phyloP scores from a whole-genome alignment of 495 filamentous ascomycete genomes.

The Xylaria intraflava region DNA sequence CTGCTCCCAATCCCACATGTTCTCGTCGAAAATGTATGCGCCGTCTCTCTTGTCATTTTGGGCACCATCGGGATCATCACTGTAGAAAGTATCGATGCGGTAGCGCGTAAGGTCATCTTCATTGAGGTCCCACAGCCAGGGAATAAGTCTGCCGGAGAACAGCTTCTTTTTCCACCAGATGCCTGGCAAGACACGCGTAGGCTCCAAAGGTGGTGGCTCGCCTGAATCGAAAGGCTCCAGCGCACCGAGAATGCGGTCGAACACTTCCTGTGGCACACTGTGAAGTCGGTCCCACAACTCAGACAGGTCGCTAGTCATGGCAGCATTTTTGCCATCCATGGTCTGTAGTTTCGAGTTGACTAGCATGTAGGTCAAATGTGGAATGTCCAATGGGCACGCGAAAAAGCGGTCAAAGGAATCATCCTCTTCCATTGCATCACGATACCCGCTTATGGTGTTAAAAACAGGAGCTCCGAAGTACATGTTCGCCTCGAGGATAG shows the following conservation, averaged over 20 bases:
- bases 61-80: not conserved
- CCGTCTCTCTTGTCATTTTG: not conserved
- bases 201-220: not conserved
- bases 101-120: not conserved
- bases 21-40: not conserved
- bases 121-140: slow-evolving; percentile 18
- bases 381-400: not conserved
- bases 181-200: slow-evolving; percentile 10
- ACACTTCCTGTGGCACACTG: slow-evolving; percentile 6
- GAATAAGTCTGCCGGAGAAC: slow-evolving; percentile 12
- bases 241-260: not conserved
- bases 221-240: slow-evolving; percentile 12
- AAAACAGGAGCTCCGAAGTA: not conserved
- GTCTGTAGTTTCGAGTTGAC: not conserved
- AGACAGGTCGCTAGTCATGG: not conserved
- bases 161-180: slow-evolving; percentile 11
- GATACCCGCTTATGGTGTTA: not conserved
- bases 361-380: not conserved
- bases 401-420: not conserved
- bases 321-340: not conserved
- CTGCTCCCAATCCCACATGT: slow-evolving; percentile 19
- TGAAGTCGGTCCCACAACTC: not conserved
- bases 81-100: not conserved
- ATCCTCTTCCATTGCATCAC: not conserved
- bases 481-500: not conserved